Percentiles rank a stretch among this genome's conserved stretches.
phyloP scores from a whole-genome alignment of 768 basidiomycete genomes.

The Trametes cubensis region DNA sequence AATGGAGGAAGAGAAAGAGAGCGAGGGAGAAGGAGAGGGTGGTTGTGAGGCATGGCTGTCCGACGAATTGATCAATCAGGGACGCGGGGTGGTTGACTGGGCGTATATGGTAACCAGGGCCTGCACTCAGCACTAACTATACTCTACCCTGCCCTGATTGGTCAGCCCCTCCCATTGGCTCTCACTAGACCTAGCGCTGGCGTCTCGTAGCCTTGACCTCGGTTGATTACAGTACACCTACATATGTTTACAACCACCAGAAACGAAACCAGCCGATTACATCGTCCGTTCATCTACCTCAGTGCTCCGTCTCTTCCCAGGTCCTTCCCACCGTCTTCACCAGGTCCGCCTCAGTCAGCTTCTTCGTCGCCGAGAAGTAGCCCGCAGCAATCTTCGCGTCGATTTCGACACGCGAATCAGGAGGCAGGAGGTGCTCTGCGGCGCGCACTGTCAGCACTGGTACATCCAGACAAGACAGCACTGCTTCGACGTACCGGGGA shows the following conservation, averaged over 20 bases:
- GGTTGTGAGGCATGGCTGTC: neutral
- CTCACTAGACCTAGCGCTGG: no score
- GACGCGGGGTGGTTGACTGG: no score
- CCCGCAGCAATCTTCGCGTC: conserved; percentile 96
- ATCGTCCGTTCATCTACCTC: neutral
- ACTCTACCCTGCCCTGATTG: no score
- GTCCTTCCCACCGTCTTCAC: conserved; percentile 84
- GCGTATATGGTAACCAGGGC: no score
- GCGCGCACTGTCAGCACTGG: neutral
- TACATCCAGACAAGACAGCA: neutral
- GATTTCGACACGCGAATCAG: conserved; percentile 90
- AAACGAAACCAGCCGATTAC: no score
- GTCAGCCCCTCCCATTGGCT: no score
- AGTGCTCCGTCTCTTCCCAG: conserved; percentile 92
- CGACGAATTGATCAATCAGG: neutral
- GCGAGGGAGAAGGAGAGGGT: neutral
- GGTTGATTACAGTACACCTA: no score
- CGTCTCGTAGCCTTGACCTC: no score
- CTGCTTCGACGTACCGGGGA: conserved; percentile 59
- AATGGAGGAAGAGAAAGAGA: neutral
- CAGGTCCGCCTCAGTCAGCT: conserved; percentile 77
- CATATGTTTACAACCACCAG: no score
- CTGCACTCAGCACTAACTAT: no score
- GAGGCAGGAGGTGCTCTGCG: conserved; percentile 82
- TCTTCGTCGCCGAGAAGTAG: conserved; percentile 83